Evolutionary conservation across 2,329 filamentous ascomycete genomes (phyloP), one percentile per base, ranked within the genome.

Genomic region (Pseudopithomyces maydicus): DNA sequence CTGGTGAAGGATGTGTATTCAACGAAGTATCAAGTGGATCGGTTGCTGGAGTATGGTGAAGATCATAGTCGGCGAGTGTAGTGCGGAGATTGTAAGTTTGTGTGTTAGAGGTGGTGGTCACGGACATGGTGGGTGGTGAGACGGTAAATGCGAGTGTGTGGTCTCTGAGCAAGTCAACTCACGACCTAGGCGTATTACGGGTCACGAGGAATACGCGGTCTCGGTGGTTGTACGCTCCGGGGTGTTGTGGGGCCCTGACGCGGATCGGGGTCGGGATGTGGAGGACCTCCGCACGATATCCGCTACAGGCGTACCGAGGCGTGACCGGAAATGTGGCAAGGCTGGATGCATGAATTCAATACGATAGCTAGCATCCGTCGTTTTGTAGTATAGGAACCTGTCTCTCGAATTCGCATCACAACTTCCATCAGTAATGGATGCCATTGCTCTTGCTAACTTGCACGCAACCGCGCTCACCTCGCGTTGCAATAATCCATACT

Each of bases 1-100:
- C 43, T 59, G 64, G 63, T 57, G 65, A 55, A 52, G 70, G 64
- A 63, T 71, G 66, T 62, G 67, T 55, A 64, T 63, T 73, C 56
- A 57, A 69, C 56, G 42, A 66, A 33, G 51, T 55, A 42, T 73
- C 66, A 57, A 64, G 55, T 4, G 73, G 66, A 8, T 57, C 58
- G n/a, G 46, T 47, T n/a, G 57, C 52, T 20, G 39, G 39, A 6
- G 77, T 76, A 58, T 81, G 77, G 56, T 79, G 77, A 42, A 82
- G 71, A 32, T 80, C 77, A 67, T 82, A 82, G 67, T 82, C 80
- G 53, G 72, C 71, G 20, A 83, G 75, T 20, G 74, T 58, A 17
- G 74, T 66, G 14, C 68, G 67, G 15, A 77, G 64, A n/a, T 70
- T 68, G 55, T 76, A 75, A 56, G 70, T 71, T 38, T 68, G 63